A percentile compares a stretch with the other conserved stretches of the same genome.
Evolutionary conservation across 1,284 basidiomycete genomes (phyloP).

Genomic region (Rhizoctonia solani): DNA sequence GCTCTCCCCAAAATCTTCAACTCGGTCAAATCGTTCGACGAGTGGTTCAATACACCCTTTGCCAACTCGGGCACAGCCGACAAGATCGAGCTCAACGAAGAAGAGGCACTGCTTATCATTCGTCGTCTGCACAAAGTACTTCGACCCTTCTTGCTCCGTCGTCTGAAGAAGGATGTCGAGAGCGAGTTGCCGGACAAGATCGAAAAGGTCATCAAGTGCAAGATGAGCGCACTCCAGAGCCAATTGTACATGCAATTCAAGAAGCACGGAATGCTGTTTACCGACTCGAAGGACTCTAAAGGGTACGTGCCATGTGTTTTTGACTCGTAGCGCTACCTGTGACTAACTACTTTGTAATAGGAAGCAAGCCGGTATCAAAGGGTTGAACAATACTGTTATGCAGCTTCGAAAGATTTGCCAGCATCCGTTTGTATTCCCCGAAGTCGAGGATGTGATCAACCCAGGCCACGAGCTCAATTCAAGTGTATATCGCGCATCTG

Average conservation of each 20-base stretch:
- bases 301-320: conserved; percentile 53
- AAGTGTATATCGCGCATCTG: conserved; percentile 83
- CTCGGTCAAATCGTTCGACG: conserved; percentile 99
- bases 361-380: conserved; percentile 77
- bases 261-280: conserved; percentile 90
- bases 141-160: conserved; percentile 92
- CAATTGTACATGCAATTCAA: conserved; percentile 99
- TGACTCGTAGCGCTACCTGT: background rate
- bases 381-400: conserved; percentile 97
- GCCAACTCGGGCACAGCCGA: conserved; percentile 95
- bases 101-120: conserved; percentile 98
- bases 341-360: conserved; percentile 47
- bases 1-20: conserved; percentile 99
- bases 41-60: conserved; percentile 99
- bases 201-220: conserved; percentile 98
- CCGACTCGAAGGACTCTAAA: conserved; percentile 77
- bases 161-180: conserved; percentile 99
- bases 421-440: conserved; percentile 94
- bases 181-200: conserved; percentile 98
- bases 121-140: conserved; percentile 98
- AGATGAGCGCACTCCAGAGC: conserved; percentile 93
- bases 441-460: conserved; percentile 91
- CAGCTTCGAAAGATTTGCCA: conserved; percentile 99
- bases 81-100: conserved; percentile 99
- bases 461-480: conserved; percentile 82